These are phyloP conservation scores for Kazachstania sp. DNA, from an alignment of 1,139 yeast species.

Conservation along the genomic window DNA sequence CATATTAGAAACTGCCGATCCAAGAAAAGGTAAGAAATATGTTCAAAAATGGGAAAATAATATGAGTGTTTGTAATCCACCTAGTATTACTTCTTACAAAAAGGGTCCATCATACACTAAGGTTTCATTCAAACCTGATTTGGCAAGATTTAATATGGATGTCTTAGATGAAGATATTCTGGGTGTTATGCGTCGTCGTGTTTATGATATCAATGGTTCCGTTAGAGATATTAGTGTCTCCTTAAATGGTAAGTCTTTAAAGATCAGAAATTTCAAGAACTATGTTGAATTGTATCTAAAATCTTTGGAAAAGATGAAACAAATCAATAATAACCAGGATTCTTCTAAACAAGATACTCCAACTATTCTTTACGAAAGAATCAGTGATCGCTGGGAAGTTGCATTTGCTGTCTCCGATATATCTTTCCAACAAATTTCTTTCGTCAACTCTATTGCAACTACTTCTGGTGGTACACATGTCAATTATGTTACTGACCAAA, in stretches of 20 bases:
- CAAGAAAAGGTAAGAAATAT: conserved; percentile 51
- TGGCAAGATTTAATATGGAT: conserved; percentile 76
- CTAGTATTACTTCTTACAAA: conserved; percentile 52
- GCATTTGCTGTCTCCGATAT: conserved; percentile 95
- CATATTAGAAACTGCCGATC: conserved; percentile 82
- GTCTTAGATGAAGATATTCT: conserved; percentile 71
- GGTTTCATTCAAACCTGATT: conserved; percentile 83
- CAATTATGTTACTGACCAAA: conserved; percentile 74
- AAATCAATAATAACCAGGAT: conserved; percentile 31
- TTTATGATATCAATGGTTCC: conserved; percentile 91
- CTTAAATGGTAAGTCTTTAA: conserved; percentile 66
- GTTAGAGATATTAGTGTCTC: conserved; percentile 77
- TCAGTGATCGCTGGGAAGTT: conserved; percentile 84
- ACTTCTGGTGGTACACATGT: conserved; percentile 97
- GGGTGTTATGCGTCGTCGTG: conserved; percentile 85
- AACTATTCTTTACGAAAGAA: conserved; percentile 69
- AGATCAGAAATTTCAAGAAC: conserved; percentile 65
- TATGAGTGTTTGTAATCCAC: conserved; percentile 72
- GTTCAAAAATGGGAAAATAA: conserved; percentile 80
- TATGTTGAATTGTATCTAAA: conserved; percentile 87
- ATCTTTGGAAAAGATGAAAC: conserved; percentile 45
- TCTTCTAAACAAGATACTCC: conserved; percentile 40
- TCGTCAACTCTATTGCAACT: conserved; percentile 96
- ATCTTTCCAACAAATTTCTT: conserved; percentile 84
- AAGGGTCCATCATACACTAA: conserved; percentile 67